Conservation (phyloP, 345 rosid species). For the Populus davidiana region DNA sequence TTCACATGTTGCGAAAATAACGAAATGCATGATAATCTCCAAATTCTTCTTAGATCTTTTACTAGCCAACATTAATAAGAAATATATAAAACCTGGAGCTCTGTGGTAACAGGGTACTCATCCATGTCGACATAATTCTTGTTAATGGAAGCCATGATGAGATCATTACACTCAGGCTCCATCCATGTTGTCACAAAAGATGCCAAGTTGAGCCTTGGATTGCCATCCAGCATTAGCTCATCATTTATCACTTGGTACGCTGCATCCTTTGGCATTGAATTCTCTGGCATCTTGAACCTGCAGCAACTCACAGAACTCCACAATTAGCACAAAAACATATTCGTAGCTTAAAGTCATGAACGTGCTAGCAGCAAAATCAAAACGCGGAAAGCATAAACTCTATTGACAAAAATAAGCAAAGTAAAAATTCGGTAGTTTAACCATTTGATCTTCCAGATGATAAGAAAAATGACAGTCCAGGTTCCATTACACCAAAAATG, state of each 20-base stretch:
- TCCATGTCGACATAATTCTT: no score
- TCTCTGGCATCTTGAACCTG: conserved; percentile 14
- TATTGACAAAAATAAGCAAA: no score
- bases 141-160: conserved; percentile 14
- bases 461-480: not conserved
- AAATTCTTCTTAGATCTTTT: no score
- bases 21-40: not conserved
- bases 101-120: conserved; percentile 11
- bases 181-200: conserved; percentile 16
- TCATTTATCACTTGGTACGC: conserved; percentile 13
- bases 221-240: conserved; percentile 14
- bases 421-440: not conserved
- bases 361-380: no score
- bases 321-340: no score
- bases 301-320: not conserved
- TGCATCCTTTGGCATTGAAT: conserved; percentile 15
- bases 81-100: conserved; percentile 14
- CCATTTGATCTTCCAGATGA: not conserved
- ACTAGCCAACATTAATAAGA: not conserved
- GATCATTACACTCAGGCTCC: conserved; percentile 13
- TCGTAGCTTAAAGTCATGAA: no score
- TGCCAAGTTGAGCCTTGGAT: conserved; percentile 24
- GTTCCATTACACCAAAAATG: no score
- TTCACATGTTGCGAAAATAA: not conserved
- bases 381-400: no score